phyloP scores from a whole-genome alignment of 2,329 filamentous ascomycete species.

The Hypoxylon sp. region DNA sequence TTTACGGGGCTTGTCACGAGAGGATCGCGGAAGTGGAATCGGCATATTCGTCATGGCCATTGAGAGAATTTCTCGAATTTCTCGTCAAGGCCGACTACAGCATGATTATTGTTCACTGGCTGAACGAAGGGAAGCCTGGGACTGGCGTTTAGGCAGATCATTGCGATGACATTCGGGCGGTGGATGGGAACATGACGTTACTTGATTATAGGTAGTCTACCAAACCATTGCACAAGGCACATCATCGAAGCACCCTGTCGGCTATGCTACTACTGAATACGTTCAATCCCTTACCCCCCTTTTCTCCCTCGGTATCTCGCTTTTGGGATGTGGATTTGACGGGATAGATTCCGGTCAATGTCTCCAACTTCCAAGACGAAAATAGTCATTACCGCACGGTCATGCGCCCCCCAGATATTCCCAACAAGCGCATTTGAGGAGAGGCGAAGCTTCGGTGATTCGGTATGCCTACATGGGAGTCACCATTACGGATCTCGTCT shows the following conservation, averaged over 20 bases:
- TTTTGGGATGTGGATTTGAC: constrained; percentile 17
- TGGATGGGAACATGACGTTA: constrained; percentile 27
- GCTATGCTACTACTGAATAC: constrained; percentile 15
- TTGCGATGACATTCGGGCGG: constrained; percentile 18
- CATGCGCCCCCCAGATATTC: constrained; percentile 36
- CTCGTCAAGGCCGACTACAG: constrained; percentile 19
- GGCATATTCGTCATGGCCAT: constrained; percentile 33
- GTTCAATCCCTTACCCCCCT: constrained; percentile 5
- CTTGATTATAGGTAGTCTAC: constrained; percentile 41
- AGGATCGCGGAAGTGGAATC: constrained; percentile 38
- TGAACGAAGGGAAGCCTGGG: constrained; percentile 40
- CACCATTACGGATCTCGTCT: constrained; percentile 34
- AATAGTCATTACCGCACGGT: constrained; percentile 19
- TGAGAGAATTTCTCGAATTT: constrained; percentile 22
- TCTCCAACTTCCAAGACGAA: constrained; percentile 15
- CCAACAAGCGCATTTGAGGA: constrained; percentile 34
- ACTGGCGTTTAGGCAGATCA: constrained; percentile 34
- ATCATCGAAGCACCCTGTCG: constrained; percentile 21
- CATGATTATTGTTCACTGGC: constrained; percentile 46
- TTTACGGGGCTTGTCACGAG: constrained; percentile 39
- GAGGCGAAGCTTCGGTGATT: constrained; percentile 29
- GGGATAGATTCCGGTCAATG: constrained; percentile 16
- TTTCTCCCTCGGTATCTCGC: constrained; percentile 23
- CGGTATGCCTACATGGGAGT: constrained; percentile 38
- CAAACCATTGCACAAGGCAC: constrained; percentile 33